Evolutionary conservation across 73 alveolate species (phyloP).

Genomic region (Paramecium biaurelia): DNA sequence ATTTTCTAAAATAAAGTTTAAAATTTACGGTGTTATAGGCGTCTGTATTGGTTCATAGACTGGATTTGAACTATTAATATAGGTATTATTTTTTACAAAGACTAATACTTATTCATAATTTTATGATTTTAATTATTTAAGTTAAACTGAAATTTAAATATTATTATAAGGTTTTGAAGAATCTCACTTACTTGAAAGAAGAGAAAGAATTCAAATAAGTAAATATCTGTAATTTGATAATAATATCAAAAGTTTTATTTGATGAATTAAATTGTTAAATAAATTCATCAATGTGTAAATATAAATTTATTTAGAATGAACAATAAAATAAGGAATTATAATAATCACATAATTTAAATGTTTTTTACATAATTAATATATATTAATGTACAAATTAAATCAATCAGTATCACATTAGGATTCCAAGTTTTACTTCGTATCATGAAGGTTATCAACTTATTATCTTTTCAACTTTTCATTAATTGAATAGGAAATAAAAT

Average conservation of each 20-base stretch:
- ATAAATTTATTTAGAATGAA: too few species aligned
- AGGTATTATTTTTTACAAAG: background rate
- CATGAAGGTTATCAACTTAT: slow-evolving; percentile 31
- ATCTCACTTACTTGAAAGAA: too few species aligned
- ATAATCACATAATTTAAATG: too few species aligned
- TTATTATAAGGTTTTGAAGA: background rate
- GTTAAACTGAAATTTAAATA: background rate
- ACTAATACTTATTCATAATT: background rate
- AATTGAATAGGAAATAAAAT: background rate
- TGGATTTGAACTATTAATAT: background rate
- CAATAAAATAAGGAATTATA: too few species aligned
- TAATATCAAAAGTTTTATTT: too few species aligned
- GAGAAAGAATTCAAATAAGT: too few species aligned
- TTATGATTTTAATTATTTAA: background rate
- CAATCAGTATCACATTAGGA: background rate
- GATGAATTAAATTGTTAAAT: too few species aligned
- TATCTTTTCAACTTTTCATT: slow-evolving; percentile 21
- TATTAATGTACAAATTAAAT: background rate
- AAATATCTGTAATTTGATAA: too few species aligned
- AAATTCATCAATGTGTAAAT: too few species aligned
- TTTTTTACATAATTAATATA: background rate
- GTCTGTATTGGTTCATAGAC: background rate
- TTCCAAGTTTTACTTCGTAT: background rate
- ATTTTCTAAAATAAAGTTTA: background rate
- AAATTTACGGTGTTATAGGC: background rate